These are phyloP conservation scores for Diaporthe eres DNA, from an alignment of 2,329 filamentous ascomycete genomes.

Conservation along the genomic window DNA sequence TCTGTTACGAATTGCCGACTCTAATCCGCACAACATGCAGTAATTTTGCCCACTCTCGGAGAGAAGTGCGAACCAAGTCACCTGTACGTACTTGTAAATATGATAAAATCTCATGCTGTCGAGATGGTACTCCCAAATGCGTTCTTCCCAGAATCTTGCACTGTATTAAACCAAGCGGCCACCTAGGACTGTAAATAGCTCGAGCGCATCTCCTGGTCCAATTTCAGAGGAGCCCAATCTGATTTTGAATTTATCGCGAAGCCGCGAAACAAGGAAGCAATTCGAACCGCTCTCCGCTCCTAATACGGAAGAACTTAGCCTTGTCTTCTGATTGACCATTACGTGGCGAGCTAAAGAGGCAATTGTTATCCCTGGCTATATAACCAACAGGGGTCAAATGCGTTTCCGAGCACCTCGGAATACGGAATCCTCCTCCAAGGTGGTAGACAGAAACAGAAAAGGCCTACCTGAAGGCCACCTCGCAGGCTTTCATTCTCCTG, in stretches of 20 bases:
- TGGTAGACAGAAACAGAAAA: neutral
- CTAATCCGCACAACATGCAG: neutral
- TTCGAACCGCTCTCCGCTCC: neutral
- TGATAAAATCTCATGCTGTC: neutral
- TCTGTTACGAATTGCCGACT: neutral
- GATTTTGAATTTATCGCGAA: neutral
- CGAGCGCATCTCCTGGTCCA: too few species aligned
- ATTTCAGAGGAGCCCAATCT: neutral
- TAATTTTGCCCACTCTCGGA: neutral
- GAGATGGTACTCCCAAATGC: neutral
- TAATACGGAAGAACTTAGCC: neutral
- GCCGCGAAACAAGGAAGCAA: neutral
- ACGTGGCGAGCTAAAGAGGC: neutral
- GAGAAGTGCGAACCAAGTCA: neutral
- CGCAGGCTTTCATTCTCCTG: neutral
- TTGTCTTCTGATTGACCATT: neutral
- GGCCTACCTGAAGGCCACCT: neutral
- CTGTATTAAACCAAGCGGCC: neutral
- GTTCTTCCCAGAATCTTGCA: too few species aligned
- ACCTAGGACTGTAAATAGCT: neutral
- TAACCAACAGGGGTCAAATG: neutral
- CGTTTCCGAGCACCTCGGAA: neutral
- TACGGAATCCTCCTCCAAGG: neutral
- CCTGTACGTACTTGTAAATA: neutral
- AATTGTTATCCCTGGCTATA: constrained; percentile 1